Base-by-base conservation (phyloP, 2,329 filamentous ascomycete genomes). In the Tolypocladium cylindrosporum region DNA sequence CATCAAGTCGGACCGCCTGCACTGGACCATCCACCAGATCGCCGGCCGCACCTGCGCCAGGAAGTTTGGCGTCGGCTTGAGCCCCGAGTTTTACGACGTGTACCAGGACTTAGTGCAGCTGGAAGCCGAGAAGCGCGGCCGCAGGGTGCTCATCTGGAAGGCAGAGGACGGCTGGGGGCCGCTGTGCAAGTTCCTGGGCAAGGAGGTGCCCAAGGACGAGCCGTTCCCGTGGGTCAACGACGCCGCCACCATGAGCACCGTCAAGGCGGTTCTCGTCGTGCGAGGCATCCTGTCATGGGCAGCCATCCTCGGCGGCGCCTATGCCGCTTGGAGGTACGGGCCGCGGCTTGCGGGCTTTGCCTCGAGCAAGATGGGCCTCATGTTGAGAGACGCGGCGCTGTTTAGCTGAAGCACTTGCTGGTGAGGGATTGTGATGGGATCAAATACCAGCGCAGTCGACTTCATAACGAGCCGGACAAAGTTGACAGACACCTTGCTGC, bases 111-210 rank as follows among this genome's bases (percentile, higher is more conserved):
- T 62, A 19, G 66, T 72, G 0, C 61, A 65, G 16, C 57, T 59
- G 2, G 67, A 72, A 36, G 70, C 70, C 3, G 64, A 59, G 59
- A 68, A 66, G 57, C 61, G 69, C 2, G 66, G 66, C 4, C 67
- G 67, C 0, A 57, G 63, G 48, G 58, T 69, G 0, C 57, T 69
- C 1, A 58, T 64, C 19, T 69, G 66, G 55, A 63, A 67, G 55
- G 64, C 68, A 0, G 64, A 70, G 55, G 71, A 77, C 41, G 75
- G 74, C 1, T 79, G 77, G 76, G 69, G 67, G 41, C 72, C 73
- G 11, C 64, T 80, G 31, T 79, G 76, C 61, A 60, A 68, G 57
- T 76, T 77, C 55, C 55, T 77, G 45, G 70, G 65, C 4, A 69
- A 67, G 41, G 62, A 68, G 8, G 63, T 72, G 3, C 73, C 74